These are phyloP conservation scores for Marasmius oreades DNA, from an alignment of 1,284 basidiomycete genomes.

Conservation along the genomic window DNA sequence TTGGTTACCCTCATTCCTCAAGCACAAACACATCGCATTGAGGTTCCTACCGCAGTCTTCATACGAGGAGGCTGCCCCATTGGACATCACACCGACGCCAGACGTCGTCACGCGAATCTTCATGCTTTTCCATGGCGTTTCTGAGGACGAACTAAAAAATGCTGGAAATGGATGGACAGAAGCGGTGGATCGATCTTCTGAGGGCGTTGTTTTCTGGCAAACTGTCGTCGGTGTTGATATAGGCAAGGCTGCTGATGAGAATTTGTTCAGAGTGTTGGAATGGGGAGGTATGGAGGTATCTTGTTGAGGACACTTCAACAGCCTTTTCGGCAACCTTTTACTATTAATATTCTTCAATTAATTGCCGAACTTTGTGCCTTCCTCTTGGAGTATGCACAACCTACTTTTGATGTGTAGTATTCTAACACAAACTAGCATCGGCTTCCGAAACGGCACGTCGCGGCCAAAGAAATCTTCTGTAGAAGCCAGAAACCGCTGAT, in stretches of 20 bases:
- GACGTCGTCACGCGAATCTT: constrained; percentile 42
- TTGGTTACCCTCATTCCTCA: constrained; percentile 40
- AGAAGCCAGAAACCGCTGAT: too few species aligned
- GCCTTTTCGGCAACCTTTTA: neutral
- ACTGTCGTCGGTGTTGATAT: constrained; percentile 23
- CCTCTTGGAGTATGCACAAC: too few species aligned
- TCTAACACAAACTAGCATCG: too few species aligned
- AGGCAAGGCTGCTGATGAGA: constrained; percentile 13
- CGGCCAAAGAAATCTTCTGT: too few species aligned
- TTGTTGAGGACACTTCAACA: neutral
- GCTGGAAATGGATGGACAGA: neutral
- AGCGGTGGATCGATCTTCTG: neutral
- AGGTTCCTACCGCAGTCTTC: constrained; percentile 41
- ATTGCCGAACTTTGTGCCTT: too few species aligned
- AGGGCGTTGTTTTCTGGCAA: constrained; percentile 18
- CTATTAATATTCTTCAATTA: neutral
- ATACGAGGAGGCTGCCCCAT: constrained; percentile 35
- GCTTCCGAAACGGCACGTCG: too few species aligned
- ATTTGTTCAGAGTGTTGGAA: constrained; percentile 28
- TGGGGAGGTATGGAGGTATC: constrained; percentile 32
- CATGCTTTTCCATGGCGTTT: constrained; percentile 40
- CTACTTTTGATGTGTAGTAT: too few species aligned
- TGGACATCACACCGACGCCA: constrained; percentile 34
- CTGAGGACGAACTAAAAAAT: neutral
- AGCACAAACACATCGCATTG: constrained; percentile 37